Base-by-base conservation (phyloP, 768 basidiomycete genomes). In the Mrakia frigida region DNA sequence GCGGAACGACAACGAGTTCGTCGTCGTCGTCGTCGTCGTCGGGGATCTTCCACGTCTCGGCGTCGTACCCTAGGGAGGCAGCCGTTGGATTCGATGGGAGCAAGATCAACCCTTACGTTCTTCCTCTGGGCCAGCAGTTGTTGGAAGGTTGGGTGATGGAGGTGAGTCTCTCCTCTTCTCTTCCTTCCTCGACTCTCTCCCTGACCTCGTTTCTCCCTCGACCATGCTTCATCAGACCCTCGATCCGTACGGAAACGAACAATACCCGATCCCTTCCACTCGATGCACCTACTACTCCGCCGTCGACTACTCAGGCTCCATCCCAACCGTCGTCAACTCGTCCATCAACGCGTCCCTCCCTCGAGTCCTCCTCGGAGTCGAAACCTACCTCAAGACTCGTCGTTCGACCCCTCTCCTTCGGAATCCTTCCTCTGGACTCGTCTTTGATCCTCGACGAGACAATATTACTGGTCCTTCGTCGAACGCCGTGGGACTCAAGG, bases 221-320 rank as follows among this genome's bases (percentile, higher is more conserved):
- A n/a, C n/a, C n/a, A n/a, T n/a, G n/a, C n/a, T n/a, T 43, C 84
- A 97, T 80, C 94, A 99, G 85, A 98, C 96, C 5, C 87, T 98
- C 67, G 96, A 98, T 81, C 94, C 95, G 0, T 98, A 98, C 79
- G 91, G 93, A 33, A 90, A 90, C 77, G 94, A 96, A 83, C 93
- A 93, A 79, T 96, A 94, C 81, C 88, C 93, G 18, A 96, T 98
- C 63, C 97, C 95, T 0, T 97, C 94, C 5, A 93, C 94, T 53
- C 84, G 91, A 67, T 95, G 93, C 82, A 94, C 91, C 61, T 87
- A 92, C 75, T 85, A 96, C 56, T 88, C 92, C 4, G 91, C 92
- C 1, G 87, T 94, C 76, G 95, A 98, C 83, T 93, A 90, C 81
- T 89, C 90, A 13, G 95, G 93, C 3, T 90, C 89, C 1, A 88